Conservation (phyloP, 2,329 filamentous ascomycete species). For the Scedosporium boydii region DNA sequence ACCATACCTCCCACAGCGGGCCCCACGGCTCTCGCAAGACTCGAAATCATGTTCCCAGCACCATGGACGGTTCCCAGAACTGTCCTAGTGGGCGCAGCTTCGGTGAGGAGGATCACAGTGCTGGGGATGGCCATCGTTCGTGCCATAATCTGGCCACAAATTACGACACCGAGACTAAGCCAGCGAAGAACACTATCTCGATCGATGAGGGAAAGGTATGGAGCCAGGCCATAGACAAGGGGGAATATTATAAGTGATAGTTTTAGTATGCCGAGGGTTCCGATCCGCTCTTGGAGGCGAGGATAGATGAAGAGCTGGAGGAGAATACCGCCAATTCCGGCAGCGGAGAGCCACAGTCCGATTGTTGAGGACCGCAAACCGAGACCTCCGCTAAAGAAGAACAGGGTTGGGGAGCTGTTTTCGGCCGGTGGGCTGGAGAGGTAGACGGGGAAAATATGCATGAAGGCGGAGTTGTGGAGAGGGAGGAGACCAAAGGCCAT, state of each 20-base stretch:
- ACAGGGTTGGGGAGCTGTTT: conserved; percentile 23
- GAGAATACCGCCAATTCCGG: conserved; percentile 50
- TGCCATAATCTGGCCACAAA: conserved; percentile 50
- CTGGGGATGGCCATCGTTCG: conserved; percentile 43
- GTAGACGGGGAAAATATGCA: conserved; percentile 53
- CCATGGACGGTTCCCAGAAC: conserved; percentile 29
- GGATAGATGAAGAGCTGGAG: conserved; percentile 55
- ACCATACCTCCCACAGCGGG: conserved; percentile 18
- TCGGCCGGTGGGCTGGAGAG: conserved; percentile 44
- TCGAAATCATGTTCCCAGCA: conserved; percentile 17
- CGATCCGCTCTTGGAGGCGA: conserved; percentile 44
- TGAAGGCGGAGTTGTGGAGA: conserved; percentile 55
- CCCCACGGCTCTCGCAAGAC: conserved; percentile 18
- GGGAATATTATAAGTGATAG: conserved; percentile 50
- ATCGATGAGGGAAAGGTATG: conserved; percentile 49
- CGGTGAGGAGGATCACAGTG: conserved; percentile 28
- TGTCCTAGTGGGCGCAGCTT: conserved; percentile 22
- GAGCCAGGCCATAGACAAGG: conserved; percentile 46
- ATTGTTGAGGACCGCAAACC: conserved; percentile 25
- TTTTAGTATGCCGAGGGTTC: conserved; percentile 49
- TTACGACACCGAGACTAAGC: conserved; percentile 43
- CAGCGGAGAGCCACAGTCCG: conserved; percentile 40
- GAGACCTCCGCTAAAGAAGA: conserved; percentile 49
- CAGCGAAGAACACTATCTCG: conserved; percentile 34
- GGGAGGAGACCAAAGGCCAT: conserved; percentile 39